A percentile compares a stretch with the other conserved stretches of the same genome.
phyloP scores from a whole-genome alignment of 345 rosid genomes.

The Hirschfeldia incana region DNA sequence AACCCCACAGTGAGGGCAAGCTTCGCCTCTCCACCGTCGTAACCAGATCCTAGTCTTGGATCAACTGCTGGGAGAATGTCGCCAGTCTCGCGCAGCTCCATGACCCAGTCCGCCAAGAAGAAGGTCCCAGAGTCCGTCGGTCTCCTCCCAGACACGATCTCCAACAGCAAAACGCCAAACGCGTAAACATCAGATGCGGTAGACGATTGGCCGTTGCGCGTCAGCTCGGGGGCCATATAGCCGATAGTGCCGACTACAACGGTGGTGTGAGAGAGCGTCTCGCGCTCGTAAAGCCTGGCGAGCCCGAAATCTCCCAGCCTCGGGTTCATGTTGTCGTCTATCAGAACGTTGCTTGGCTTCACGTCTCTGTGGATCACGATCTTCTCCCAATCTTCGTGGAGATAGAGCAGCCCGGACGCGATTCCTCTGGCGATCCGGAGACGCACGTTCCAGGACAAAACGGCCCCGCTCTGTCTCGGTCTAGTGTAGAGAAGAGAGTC shows the following conservation, averaged over 20 bases:
- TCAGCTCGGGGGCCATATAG: background rate
- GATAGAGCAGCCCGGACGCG: conserved; percentile 39
- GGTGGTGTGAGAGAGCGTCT: background rate
- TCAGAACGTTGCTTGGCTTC: background rate
- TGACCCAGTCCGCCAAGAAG: background rate
- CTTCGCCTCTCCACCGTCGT: background rate
- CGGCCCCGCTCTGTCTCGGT: conserved; percentile 11
- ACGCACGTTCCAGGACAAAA: conserved; percentile 52
- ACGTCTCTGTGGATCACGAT: background rate
- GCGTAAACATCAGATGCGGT: background rate
- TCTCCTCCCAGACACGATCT: background rate
- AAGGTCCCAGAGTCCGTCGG: background rate
- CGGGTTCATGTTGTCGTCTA: background rate
- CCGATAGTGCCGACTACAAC: background rate
- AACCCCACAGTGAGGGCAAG: background rate
- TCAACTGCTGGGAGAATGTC: background rate
- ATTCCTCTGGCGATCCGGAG: conserved; percentile 50
- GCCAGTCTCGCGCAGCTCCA: background rate
- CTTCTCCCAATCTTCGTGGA: background rate
- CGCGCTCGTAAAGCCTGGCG: background rate
- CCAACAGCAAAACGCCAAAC: background rate
- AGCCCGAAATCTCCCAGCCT: background rate
- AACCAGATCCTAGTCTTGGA: background rate
- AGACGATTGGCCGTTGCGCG: background rate
- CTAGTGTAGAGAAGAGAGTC: conserved; percentile 43